These are phyloP conservation scores for Solanum piurae DNA, from an alignment of 257 asterid genomes.

Conservation along the genomic window DNA sequence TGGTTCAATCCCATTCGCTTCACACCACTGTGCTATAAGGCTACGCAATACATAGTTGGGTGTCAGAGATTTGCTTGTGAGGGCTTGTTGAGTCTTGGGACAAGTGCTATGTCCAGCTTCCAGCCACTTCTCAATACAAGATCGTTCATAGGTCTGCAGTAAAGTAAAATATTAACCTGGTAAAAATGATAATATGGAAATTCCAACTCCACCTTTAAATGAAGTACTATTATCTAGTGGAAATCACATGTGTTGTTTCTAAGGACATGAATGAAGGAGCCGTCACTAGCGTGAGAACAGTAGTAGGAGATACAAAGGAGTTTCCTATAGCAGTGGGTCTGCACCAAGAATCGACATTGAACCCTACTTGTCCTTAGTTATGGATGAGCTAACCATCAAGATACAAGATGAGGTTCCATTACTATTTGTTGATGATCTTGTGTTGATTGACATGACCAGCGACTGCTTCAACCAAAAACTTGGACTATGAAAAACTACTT, in stretches of 20 bases:
- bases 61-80: conserved; percentile 2
- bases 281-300: not conserved
- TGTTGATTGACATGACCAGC: not conserved
- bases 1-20: conserved; percentile 1
- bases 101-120: conserved; percentile 11
- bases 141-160: conserved; percentile 14
- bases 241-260: not conserved
- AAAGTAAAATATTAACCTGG: not conserved
- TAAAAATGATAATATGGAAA: not conserved
- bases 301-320: not conserved
- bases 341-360: not conserved
- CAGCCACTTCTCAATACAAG: conserved; percentile 5
- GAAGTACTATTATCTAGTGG: not conserved
- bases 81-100: conserved; percentile 8
- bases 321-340: not conserved
- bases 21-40: conserved; percentile 11
- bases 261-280: not conserved
- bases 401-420: not conserved
- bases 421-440: not conserved
- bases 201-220: not conserved
- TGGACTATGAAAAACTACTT: not conserved
- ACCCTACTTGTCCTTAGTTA: not conserved
- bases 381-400: not conserved
- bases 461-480: not conserved
- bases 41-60: conserved; percentile 6